phyloP scores from a whole-genome alignment of 2,329 filamentous ascomycete species.

The Fusarium luffae region DNA sequence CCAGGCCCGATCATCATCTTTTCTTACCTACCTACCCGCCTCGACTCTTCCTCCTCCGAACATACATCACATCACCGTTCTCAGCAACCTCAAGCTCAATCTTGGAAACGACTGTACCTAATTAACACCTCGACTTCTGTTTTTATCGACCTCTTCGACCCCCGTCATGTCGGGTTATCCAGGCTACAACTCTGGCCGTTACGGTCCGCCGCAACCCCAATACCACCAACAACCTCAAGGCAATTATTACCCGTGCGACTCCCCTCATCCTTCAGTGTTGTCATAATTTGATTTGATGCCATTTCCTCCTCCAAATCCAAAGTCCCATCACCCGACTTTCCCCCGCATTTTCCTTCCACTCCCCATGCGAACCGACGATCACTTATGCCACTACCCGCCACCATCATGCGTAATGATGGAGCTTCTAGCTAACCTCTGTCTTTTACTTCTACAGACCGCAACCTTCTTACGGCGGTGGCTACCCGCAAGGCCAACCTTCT shows the following conservation, averaged over 20 bases:
- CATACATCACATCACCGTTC: conserved; percentile 6
- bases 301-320: conserved; percentile 28
- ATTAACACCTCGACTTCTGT: background rate
- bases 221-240: conserved; percentile 49
- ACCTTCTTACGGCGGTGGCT: conserved; percentile 60
- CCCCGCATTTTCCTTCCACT: conserved; percentile 16
- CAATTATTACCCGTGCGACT: conserved; percentile 63
- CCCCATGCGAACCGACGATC: conserved; percentile 16
- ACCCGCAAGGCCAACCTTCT: conserved; percentile 58
- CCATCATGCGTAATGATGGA: conserved; percentile 8
- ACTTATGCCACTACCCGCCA: conserved; percentile 13
- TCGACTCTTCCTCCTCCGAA: conserved; percentile 19
- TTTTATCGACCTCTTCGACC: background rate
- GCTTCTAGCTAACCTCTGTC: conserved; percentile 35
- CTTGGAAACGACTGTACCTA: background rate
- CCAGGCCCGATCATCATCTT: conserved; percentile 15
- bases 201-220: conserved; percentile 49
- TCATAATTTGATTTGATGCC: conserved; percentile 15
- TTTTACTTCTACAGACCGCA: conserved; percentile 51
- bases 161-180: conserved; percentile 72
- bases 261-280: conserved; percentile 5
- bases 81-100: conserved; percentile 9
- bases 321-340: conserved; percentile 1
- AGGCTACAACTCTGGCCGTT: conserved; percentile 63
- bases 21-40: conserved; percentile 19